Evolutionary conservation across 257 asterid genomes (phyloP), one percentile per base, ranked within the genome.

Genomic region (Scutellaria baicalensis): DNA sequence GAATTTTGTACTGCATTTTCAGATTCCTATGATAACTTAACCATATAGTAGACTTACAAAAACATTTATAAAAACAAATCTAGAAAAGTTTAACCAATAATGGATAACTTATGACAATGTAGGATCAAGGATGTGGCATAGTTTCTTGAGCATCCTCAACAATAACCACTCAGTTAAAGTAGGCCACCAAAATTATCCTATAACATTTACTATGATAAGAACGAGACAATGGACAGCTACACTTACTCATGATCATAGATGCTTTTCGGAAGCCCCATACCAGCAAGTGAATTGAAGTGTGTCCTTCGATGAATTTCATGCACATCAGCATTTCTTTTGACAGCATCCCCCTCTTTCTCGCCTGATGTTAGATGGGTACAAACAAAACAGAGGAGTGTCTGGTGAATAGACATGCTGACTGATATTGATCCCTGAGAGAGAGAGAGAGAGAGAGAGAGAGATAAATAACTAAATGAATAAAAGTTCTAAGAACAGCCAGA

Each of bases 171-270:
- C 23, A 65, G 65, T 50, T 64, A 40, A 50, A 31, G 35, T 43
- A 58, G 36, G 35, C 59, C 35, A 39, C 40, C 50, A 4, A 27
- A 27, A 27, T 27, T 27, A 27, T 27, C 33, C 51, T 17, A 39
- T 60, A 40, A 8, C 20, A 16, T 56, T 21, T 56, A 40, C 31
- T 14, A 47, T 23, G 23, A 5, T 38, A 47, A 55, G 21, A 27
- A 18, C 2, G 54, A 68, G 39, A 35, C 14, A 48, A 66, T 23
- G 33, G 58, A 68, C 27, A 36, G 47, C 43, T 52, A 36, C 40
- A 80, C 98, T 90, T 71, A 93, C 98, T 90, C 98, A 60, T 93
- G 98, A 68, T 88, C 98, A 70, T 80, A 76, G 67, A 93, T 93
- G 42, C 78, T 82, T 77, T 75, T 84, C 43, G 93, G 97, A 79